Evolutionary conservation across 352 stramenopile genomes (phyloP).

Genomic region (Blastocystis sp.): DNA sequence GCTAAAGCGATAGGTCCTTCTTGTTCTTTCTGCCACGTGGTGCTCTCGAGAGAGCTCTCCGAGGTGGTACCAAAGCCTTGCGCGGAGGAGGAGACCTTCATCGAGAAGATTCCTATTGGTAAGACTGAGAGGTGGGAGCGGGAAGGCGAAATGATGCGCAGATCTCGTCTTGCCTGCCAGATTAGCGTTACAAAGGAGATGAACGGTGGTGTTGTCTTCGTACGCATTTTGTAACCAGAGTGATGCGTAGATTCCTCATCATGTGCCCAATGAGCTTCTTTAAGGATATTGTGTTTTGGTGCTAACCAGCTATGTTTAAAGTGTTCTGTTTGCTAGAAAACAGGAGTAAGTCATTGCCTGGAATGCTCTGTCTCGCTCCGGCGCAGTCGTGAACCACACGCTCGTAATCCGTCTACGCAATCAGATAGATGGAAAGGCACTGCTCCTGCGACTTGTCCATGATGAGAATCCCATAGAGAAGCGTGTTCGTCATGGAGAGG

Average conservation of each 20-base stretch:
- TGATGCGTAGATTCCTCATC: constrained; percentile 63
- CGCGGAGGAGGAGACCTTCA: constrained; percentile 21
- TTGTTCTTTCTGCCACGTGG: constrained; percentile 63
- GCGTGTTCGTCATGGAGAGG: constrained; percentile 16
- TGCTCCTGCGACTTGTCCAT: constrained; percentile 51
- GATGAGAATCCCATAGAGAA: constrained; percentile 61
- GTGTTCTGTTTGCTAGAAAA: constrained; percentile 65
- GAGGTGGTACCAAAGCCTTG: constrained; percentile 7
- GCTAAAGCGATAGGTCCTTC: constrained; percentile 47
- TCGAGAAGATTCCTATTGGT: constrained; percentile 60
- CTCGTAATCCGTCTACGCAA: constrained; percentile 34
- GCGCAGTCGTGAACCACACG: constrained; percentile 24
- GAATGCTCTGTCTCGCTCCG: constrained; percentile 31
- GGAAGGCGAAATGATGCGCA: background rate
- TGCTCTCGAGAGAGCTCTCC: constrained; percentile 49
- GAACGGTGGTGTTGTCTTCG: constrained; percentile 59
- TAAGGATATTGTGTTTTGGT: constrained; percentile 26
- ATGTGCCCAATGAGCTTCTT: constrained; percentile 64
- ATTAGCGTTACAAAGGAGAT: constrained; percentile 62
- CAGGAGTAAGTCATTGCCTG: constrained; percentile 20
- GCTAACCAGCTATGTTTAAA: background rate
- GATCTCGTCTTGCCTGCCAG: constrained; percentile 65
- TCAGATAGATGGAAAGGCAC: background rate
- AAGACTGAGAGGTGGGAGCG: constrained; percentile 24
- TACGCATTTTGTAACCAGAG: background rate